Conservation (phyloP, 345 rosid species). For the Arabis hirsuta region DNA sequence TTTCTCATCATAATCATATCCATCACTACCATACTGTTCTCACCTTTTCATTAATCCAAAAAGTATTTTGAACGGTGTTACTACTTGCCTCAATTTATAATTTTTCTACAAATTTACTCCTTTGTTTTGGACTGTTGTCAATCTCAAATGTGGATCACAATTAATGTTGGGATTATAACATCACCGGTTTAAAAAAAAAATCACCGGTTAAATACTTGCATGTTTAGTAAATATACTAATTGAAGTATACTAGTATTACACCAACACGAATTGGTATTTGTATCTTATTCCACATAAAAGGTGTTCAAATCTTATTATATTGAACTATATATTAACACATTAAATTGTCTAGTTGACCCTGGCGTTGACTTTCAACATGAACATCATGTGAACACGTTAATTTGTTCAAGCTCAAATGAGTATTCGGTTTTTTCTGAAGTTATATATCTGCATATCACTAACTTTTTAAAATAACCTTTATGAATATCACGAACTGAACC, state of each 20-base stretch:
- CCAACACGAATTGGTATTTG: background rate
- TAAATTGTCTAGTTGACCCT: background rate
- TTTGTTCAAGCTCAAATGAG: background rate
- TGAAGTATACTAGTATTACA: background rate
- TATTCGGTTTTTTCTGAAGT: too few relatives aligned
- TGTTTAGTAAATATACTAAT: background rate
- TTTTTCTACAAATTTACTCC: background rate
- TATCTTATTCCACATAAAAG: background rate
- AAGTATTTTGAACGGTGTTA: conserved; percentile 14
- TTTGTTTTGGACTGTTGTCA: background rate
- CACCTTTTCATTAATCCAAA: background rate
- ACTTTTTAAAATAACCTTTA: too few relatives aligned
- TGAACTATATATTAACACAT: background rate
- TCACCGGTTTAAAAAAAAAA: too few relatives aligned
- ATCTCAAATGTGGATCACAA: conserved; percentile 2
- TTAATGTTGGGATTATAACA: background rate
- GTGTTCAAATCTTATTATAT: conserved; percentile 1
- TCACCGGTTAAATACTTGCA: background rate
- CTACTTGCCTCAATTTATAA: background rate
- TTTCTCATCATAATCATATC: conserved; percentile 34
- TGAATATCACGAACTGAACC: too few relatives aligned
- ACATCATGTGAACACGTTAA: background rate
- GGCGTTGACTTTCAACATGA: background rate
- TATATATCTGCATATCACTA: too few relatives aligned
- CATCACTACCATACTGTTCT: conserved; percentile 21